Evolutionary conservation across 1,284 basidiomycete species (phyloP).

Genomic region (Apiotrichum akiyoshidainum): DNA sequence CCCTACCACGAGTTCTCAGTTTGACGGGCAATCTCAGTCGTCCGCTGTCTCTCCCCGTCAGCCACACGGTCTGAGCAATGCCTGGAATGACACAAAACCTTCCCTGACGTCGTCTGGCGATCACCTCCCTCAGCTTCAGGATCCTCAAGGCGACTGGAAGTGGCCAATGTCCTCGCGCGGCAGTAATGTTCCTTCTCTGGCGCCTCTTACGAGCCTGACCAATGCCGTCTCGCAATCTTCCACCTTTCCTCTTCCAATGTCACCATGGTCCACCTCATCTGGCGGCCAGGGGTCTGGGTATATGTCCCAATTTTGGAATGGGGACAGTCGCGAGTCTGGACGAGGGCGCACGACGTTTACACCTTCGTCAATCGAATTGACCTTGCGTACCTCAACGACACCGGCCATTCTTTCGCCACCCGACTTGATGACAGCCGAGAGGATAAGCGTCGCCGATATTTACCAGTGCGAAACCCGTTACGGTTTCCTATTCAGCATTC

Average conservation of each 20-base stretch:
- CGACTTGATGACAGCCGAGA: constrained; percentile 1
- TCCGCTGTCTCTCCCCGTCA: constrained; percentile 12
- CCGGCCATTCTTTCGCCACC: constrained; percentile 6
- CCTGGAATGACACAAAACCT: constrained; percentile 1
- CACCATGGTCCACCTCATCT: constrained; percentile 2
- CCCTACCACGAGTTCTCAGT: constrained; percentile 9
- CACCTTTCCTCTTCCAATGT: background rate
- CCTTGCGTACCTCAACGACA: background rate
- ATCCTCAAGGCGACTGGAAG: constrained; percentile 7
- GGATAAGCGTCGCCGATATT: constrained; percentile 1
- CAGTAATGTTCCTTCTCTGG: background rate
- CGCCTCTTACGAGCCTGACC: constrained; percentile 13
- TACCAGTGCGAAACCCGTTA: constrained; percentile 13
- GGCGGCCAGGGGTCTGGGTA: background rate
- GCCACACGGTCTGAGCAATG: background rate
- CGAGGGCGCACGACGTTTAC: constrained; percentile 6
- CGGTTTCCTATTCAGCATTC: constrained; percentile 16
- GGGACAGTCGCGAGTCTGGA: constrained; percentile 3
- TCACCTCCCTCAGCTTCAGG: constrained; percentile 17
- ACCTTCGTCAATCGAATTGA: constrained; percentile 11
- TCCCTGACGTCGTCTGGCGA: background rate
- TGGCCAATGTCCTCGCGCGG: constrained; percentile 1
- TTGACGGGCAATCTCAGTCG: constrained; percentile 12
- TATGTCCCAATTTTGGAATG: constrained; percentile 2
- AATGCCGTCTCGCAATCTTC: constrained; percentile 10